phyloP scores from a whole-genome alignment of 768 basidiomycete species.

The Phallus indusiatus region DNA sequence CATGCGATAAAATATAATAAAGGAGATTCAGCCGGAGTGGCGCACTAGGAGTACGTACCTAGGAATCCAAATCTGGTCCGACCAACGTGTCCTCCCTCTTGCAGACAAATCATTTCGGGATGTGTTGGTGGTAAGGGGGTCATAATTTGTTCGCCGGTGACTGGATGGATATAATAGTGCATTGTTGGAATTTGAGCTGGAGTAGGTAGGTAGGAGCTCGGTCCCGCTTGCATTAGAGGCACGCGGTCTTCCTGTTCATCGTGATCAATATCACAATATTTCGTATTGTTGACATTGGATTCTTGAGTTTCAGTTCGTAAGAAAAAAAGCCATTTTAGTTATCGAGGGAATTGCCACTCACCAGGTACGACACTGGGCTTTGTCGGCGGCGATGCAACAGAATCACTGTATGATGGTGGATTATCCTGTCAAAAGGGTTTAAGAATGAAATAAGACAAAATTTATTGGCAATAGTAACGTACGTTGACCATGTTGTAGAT shows the following conservation, averaged over 20 bases:
- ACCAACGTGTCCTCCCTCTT: constrained; percentile 57
- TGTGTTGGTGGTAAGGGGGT: constrained; percentile 67
- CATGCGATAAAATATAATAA: not conserved
- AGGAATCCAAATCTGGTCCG: constrained; percentile 60
- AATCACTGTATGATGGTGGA: constrained; percentile 22
- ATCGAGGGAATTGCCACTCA: not conserved
- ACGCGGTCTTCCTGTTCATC: not conserved
- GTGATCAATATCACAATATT: not conserved
- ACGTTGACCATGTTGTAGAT: not conserved
- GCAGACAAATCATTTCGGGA: constrained; percentile 81
- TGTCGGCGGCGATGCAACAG: not conserved
- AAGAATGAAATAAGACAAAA: not conserved
- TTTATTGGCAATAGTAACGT: not conserved
- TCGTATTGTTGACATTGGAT: not conserved
- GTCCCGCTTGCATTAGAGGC: not conserved
- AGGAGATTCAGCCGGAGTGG: not conserved
- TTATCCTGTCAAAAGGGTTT: constrained; percentile 9
- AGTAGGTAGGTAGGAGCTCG: not conserved
- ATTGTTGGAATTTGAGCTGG: constrained; percentile 31
- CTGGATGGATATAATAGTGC: constrained; percentile 61
- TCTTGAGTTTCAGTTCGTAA: not conserved
- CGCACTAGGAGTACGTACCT: constrained; percentile 34
- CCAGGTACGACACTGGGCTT: not conserved
- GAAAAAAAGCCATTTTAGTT: not conserved
- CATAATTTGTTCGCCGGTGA: constrained; percentile 44